Evolutionary conservation across 2,329 filamentous ascomycete species (phyloP).

Genomic region (Aspergillus glaucus): DNA sequence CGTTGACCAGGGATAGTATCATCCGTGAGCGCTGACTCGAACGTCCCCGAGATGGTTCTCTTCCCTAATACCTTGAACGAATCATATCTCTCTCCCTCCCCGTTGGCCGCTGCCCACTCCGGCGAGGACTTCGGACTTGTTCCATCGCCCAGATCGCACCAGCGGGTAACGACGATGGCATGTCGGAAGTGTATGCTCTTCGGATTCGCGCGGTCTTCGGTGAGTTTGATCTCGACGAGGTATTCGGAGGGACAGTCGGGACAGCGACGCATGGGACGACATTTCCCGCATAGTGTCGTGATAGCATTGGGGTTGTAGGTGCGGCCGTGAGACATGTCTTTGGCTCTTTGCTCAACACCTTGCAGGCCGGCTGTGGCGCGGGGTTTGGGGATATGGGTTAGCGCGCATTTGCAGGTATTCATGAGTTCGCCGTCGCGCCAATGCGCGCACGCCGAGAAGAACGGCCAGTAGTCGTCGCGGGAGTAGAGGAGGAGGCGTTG

Average conservation of each 20-base stretch:
- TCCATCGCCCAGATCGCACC: slow-evolving; percentile 56
- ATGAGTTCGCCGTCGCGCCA: slow-evolving; percentile 58
- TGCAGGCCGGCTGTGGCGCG: slow-evolving; percentile 34
- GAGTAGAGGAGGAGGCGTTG: slow-evolving; percentile 54
- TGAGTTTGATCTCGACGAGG: slow-evolving; percentile 53
- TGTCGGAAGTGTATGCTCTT: slow-evolving; percentile 48
- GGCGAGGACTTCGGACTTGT: slow-evolving; percentile 40
- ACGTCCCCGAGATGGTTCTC: slow-evolving; percentile 53
- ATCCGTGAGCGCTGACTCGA: slow-evolving; percentile 51
- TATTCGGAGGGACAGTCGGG: slow-evolving; percentile 59
- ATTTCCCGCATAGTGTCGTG: slow-evolving; percentile 46
- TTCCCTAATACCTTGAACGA: slow-evolving; percentile 50
- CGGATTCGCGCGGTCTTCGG: slow-evolving; percentile 48
- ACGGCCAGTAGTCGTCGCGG: slow-evolving; percentile 55
- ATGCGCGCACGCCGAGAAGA: slow-evolving; percentile 57
- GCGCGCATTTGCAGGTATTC: slow-evolving; percentile 55
- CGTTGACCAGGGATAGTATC: slow-evolving; percentile 52
- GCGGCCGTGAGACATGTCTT: slow-evolving; percentile 23
- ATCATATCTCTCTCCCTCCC: slow-evolving; percentile 42
- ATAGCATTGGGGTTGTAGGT: slow-evolving; percentile 39
- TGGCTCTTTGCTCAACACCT: slow-evolving; percentile 37
- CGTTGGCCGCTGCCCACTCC: slow-evolving; percentile 54
- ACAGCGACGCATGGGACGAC: slow-evolving; percentile 55
- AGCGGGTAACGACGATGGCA: slow-evolving; percentile 54
- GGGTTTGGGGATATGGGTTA: slow-evolving; percentile 50